Evolutionary conservation across 2,329 filamentous ascomycete species (phyloP).

Genomic region (Claviceps cyperi): DNA sequence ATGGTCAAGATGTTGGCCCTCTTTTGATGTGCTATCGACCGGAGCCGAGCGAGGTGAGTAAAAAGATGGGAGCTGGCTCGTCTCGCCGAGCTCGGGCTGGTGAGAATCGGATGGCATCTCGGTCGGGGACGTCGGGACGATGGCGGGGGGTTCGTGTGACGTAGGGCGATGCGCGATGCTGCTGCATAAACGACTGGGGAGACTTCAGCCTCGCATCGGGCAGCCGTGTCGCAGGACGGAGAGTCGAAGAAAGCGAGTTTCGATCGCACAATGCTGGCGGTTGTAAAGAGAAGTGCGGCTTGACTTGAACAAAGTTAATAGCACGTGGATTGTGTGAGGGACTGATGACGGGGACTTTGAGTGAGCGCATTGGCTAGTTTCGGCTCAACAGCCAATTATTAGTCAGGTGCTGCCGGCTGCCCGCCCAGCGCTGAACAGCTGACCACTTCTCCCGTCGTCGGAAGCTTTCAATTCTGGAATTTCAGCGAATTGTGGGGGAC

Average conservation of each 20-base stretch:
- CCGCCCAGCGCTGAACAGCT: neutral
- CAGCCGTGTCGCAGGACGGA: neutral
- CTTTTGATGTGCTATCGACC: conserved; percentile 10
- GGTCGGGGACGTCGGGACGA: neutral
- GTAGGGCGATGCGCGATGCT: neutral
- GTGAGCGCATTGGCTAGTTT: neutral
- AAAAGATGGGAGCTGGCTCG: conserved; percentile 29
- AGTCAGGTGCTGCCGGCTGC: neutral
- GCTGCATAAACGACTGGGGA: neutral
- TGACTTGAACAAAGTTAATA: no score
- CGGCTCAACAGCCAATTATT: neutral
- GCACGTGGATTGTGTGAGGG: neutral
- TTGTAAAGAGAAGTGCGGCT: neutral
- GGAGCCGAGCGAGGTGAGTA: conserved; percentile 28
- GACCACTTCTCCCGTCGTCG: neutral
- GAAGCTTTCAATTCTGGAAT: neutral
- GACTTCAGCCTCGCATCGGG: neutral
- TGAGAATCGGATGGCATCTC: conserved; percentile 4
- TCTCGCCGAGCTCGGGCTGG: conserved; percentile 10
- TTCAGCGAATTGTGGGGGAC: neutral
- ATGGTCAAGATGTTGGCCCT: conserved; percentile 9
- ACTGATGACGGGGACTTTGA: no score
- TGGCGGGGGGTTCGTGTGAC: neutral
- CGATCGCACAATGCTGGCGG: neutral
- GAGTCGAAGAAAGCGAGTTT: neutral